phyloP scores from a whole-genome alignment of 2,329 filamentous ascomycete genomes.

The Emmonsiellopsis sp. region DNA sequence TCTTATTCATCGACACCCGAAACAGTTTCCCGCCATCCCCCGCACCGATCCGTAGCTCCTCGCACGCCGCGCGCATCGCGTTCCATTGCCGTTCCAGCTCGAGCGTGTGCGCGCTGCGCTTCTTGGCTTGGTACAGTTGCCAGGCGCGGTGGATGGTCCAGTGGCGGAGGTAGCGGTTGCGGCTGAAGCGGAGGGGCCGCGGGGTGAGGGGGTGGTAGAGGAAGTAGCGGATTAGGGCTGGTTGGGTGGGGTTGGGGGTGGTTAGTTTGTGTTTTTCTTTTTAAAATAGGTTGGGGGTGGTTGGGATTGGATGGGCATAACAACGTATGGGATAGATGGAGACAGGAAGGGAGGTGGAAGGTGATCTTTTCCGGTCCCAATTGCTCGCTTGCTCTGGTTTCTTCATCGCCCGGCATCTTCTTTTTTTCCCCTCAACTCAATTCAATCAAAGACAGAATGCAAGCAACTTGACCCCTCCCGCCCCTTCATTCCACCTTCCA shows the following conservation, averaged over 20 bases:
- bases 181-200: slow-evolving; percentile 76
- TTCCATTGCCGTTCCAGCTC: slow-evolving; percentile 74
- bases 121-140: slow-evolving; percentile 66
- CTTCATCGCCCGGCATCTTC: too few species aligned
- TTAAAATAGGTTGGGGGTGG: neutral
- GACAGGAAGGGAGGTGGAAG: neutral
- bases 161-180: slow-evolving; percentile 79
- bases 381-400: too few species aligned
- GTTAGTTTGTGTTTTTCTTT: slow-evolving; percentile 10
- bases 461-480: neutral
- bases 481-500: neutral
- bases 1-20: slow-evolving; percentile 83
- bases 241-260: slow-evolving; percentile 13
- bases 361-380: neutral
- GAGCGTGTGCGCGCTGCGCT: slow-evolving; percentile 52
- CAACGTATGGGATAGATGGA: neutral
- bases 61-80: slow-evolving; percentile 74
- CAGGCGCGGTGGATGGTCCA: slow-evolving; percentile 99
- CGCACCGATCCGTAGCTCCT: slow-evolving; percentile 57
- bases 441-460: too few species aligned
- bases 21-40: slow-evolving; percentile 56
- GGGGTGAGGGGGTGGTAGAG: slow-evolving; percentile 59
- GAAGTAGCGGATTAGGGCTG: slow-evolving; percentile 60
- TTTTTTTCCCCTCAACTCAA: too few species aligned
- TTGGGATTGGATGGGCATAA: neutral